Base-by-base conservation (phyloP, 208 protist genomes). In the Phytomonas francai region DNA sequence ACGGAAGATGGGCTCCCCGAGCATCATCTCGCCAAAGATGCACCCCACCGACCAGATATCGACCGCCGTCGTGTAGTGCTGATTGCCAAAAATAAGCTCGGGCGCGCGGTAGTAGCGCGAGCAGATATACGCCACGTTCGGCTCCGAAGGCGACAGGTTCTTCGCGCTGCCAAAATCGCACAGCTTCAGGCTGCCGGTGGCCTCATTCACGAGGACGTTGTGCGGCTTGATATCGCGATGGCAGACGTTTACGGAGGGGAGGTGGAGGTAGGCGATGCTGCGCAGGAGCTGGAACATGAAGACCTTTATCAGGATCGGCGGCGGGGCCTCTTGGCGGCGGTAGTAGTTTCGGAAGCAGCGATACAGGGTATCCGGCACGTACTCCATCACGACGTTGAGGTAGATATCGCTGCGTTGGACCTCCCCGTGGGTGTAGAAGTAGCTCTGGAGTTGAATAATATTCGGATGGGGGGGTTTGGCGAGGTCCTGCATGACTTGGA, bases 321-420 rank as follows among this genome's bases (percentile, higher is more conserved):
- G 85, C 8, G 88, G 82, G 14, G 54, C 65, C 61, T 87, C 64
- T 67, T 97, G 92, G 32, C 80, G 80, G 45, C 98, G 97, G 63
- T 84, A 88, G 85, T 98, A 99, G 69, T 98, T 90, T 33, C 96
- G 85, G 51, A 87, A 88, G 39, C 97, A 86, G 30, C 94, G 85
- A 76, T 99, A 98, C 22, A 99, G 81, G 11, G 98, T 99, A 62
- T 99, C 91, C 0, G 99, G 99, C 7, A 99, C 82, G 88, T 97
- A 99, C 74, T 99, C 98, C 85, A 99, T 92, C 7, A 99, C 98
- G n/a, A 99, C 83, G 79, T 99, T 99, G 33, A 99, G 89, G 80
- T 99, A 99, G 12, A 99, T 79, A 71, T 99, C 98, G 39, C 97
- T 92, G 42, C 81, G 76, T 73, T 97, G 74, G 34, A 72, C 81